Evolutionary conservation across 2,329 filamentous ascomycete genomes (phyloP).

Genomic region (Colletotrichum theobromicola): DNA sequence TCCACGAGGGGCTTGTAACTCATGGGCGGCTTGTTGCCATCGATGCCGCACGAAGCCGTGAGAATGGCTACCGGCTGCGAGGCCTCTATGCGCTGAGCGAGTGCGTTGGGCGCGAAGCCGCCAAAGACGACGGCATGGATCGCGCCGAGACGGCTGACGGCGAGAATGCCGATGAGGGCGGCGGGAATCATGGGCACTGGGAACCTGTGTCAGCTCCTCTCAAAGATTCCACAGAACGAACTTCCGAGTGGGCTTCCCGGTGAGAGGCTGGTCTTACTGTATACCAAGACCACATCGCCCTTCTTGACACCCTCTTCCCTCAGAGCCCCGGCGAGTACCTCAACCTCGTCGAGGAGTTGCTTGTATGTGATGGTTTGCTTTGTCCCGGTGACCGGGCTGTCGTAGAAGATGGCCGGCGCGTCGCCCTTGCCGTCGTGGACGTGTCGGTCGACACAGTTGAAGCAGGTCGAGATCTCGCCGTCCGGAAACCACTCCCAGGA

Average conservation of each 20-base stretch:
- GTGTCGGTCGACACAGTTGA: constrained; percentile 90
- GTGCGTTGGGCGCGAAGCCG: constrained; percentile 80
- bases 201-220: neutral
- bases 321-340: constrained; percentile 81
- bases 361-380: constrained; percentile 79
- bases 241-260: neutral
- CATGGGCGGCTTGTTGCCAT: constrained; percentile 80
- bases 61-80: constrained; percentile 78
- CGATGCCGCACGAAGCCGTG: constrained; percentile 91
- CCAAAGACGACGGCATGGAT: constrained; percentile 94
- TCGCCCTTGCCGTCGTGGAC: constrained; percentile 80
- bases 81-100: constrained; percentile 89
- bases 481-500: constrained; percentile 92
- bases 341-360: constrained; percentile 79
- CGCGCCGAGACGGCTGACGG: constrained; percentile 80
- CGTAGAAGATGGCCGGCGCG: constrained; percentile 80
- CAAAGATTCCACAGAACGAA: neutral
- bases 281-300: constrained; percentile 88
- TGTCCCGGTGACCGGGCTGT: constrained; percentile 79
- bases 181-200: constrained; percentile 94
- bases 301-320: constrained; percentile 80
- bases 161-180: constrained; percentile 84
- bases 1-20: constrained; percentile 80
- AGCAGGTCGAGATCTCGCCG: constrained; percentile 88
- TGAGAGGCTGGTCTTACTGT: constrained; percentile 64